phyloP scores from a whole-genome alignment of 768 basidiomycete genomes.

The Phylloporus sp. region DNA sequence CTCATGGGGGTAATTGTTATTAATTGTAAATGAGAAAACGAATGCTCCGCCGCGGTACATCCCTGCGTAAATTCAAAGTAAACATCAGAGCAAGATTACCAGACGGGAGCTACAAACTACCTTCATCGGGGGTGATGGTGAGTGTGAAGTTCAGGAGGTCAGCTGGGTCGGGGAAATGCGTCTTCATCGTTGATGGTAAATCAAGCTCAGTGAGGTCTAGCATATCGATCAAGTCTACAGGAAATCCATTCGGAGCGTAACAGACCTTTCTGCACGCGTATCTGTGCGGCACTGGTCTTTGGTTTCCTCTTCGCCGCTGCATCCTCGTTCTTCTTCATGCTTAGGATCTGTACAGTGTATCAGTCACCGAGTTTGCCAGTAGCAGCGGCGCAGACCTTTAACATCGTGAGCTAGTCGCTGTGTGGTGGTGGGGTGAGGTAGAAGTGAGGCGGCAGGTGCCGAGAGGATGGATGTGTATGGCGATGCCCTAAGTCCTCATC shows the following conservation, averaged over 20 bases:
- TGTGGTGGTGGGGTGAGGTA: slow-evolving; percentile 18
- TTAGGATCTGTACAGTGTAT: slow-evolving; percentile 75
- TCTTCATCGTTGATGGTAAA: slow-evolving; percentile 94
- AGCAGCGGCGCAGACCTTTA: slow-evolving; percentile 35
- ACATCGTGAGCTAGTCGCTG: slow-evolving; percentile 31
- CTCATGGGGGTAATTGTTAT: slow-evolving; percentile 97
- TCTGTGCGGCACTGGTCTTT: slow-evolving; percentile 96
- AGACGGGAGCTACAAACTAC: slow-evolving; percentile 41
- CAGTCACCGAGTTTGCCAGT: slow-evolving; percentile 1
- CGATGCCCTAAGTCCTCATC: slow-evolving; percentile 9
- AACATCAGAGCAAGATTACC: neutral
- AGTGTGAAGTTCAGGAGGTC: slow-evolving; percentile 97
- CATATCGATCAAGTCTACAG: slow-evolving; percentile 5
- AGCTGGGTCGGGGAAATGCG: slow-evolving; percentile 84
- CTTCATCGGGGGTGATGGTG: slow-evolving; percentile 96
- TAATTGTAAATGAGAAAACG: slow-evolving; percentile 92
- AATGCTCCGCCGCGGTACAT: slow-evolving; percentile 98
- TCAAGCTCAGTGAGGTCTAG: slow-evolving; percentile 96
- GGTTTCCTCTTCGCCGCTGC: slow-evolving; percentile 97
- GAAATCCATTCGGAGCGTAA: neutral
- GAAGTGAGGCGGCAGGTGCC: slow-evolving; percentile 31
- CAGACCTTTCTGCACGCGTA: slow-evolving; percentile 98
- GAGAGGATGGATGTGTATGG: slow-evolving; percentile 5
- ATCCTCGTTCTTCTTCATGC: slow-evolving; percentile 99
- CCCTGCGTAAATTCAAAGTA: slow-evolving; percentile 44